phyloP scores from a whole-genome alignment of 768 basidiomycete genomes.

The Pulveroboletus sp. region DNA sequence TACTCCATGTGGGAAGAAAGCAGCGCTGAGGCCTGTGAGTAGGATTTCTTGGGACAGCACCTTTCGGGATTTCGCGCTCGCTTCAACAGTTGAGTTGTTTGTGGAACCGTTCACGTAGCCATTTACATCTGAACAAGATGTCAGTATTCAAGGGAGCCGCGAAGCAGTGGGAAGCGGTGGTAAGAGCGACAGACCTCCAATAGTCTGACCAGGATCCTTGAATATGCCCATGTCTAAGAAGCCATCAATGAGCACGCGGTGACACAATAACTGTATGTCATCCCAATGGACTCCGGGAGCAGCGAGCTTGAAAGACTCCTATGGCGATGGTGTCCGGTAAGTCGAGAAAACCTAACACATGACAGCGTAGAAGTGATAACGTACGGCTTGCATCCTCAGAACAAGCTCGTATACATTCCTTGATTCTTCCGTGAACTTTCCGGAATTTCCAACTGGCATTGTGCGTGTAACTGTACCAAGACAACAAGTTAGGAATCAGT shows the following conservation, averaged over 20 bases:
- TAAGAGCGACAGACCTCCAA: constrained; percentile 6
- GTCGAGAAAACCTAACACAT: background rate
- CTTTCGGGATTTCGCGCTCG: constrained; percentile 11
- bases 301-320: constrained; percentile 68
- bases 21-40: constrained; percentile 68
- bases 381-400: constrained; percentile 82
- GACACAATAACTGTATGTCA: constrained; percentile 76
- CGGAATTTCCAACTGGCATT: constrained; percentile 91
- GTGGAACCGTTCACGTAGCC: constrained; percentile 1
- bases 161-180: background rate
- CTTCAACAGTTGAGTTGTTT: background rate
- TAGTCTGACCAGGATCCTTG: constrained; percentile 50
- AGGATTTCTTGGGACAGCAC: constrained; percentile 51
- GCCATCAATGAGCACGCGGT: constrained; percentile 74
- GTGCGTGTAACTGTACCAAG: constrained; percentile 66
- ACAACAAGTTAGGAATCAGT: constrained; percentile 18
- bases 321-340: constrained; percentile 18
- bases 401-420: constrained; percentile 84
- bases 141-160: background rate
- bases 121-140: background rate
- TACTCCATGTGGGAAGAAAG: constrained; percentile 93
- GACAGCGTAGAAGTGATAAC: constrained; percentile 1
- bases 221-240: constrained; percentile 87
- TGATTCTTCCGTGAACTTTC: constrained; percentile 80
- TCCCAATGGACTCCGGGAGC: constrained; percentile 90